Evolutionary conservation across 192 early-diverging fungal species (phyloP), one percentile per base, ranked within the genome.

Genomic region (Dissophora globulifera): DNA sequence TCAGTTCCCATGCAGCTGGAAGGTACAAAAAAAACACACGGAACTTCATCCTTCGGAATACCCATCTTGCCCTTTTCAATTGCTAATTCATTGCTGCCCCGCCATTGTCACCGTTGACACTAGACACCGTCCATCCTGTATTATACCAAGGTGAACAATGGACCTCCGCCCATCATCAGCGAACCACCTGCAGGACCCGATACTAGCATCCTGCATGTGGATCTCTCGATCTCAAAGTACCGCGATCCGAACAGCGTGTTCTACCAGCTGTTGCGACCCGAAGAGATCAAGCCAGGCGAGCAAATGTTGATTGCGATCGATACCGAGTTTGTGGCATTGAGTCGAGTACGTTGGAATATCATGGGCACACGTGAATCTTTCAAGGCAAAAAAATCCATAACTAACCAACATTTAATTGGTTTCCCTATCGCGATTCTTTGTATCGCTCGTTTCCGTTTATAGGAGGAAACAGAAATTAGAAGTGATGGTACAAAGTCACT

Each of bases 261-360:
- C 19, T 85, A 86, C 65, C 79, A 85, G 42, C 52, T 86, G 9
- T 62, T 94, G 20, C 58, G 57, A 4, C 78, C 61, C 2, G 79
- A 87, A 1, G 93, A 94, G 58, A 83, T 92, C 54, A 60, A 57
- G n/a, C 85, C 88, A 20, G 82, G 75, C 41, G 78, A 87, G 17
- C 91, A 87, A 5, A 89, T 87, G 50, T 61, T 94, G 11, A 86
- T 90, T 23, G 93, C 96, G 2, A 88, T 99, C 43, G 97, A 99
- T 75, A 94, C 95, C 2, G 97, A 99, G 81, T 99, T 98, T 87
- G 95, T 99, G 3, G 90, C 94, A 6, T 71, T 96, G 22, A 85
- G 84, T 25, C 82, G 93, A 58, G 79, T 81, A 56, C 20, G 55
- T 63, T 17, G 19, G 12, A 20, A 25, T 48, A 11, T 43, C 8